phyloP scores from a whole-genome alignment of 1,284 basidiomycete genomes.

The Apiotrichum montevideense region DNA sequence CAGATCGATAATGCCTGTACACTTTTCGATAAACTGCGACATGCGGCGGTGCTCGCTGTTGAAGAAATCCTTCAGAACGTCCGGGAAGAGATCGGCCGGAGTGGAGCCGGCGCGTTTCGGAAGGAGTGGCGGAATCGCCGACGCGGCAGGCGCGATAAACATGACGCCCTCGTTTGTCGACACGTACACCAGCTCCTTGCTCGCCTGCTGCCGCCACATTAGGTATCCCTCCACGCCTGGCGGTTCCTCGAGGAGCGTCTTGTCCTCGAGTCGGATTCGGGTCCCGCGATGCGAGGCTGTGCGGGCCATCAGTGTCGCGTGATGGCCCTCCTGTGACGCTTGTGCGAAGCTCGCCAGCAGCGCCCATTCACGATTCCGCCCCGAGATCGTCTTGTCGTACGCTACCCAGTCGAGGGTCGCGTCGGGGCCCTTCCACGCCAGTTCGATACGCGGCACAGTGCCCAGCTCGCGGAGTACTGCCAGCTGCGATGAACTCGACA shows the following conservation, averaged over 20 bases:
- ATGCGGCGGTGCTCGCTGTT: conserved; percentile 29
- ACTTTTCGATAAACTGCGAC: conserved; percentile 27
- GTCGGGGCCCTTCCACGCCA: conserved; percentile 38
- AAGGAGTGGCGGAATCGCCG: conserved; percentile 31
- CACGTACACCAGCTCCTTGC: conserved; percentile 32
- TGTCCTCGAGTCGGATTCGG: conserved; percentile 32
- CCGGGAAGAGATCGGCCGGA: conserved; percentile 31
- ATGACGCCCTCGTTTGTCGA: conserved; percentile 37
- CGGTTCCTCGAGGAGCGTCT: conserved; percentile 37
- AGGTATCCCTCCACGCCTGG: conserved; percentile 42
- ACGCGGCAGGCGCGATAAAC: conserved; percentile 25
- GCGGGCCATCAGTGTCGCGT: conserved; percentile 30
- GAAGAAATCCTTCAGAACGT: conserved; percentile 28
- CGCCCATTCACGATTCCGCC: conserved; percentile 34
- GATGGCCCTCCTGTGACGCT: conserved; percentile 6
- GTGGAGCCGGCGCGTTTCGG: conserved; percentile 25
- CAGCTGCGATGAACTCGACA: conserved; percentile 22
- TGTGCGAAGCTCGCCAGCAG: conserved; percentile 36
- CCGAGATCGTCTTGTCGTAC: conserved; percentile 30
- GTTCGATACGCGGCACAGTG: conserved; percentile 21
- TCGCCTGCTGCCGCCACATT: conserved; percentile 14
- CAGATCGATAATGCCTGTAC: conserved; percentile 38
- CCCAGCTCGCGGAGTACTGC: conserved; percentile 23
- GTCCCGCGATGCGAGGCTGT: conserved; percentile 32
- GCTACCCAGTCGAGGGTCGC: conserved; percentile 44